Conservation (phyloP, 2,329 filamentous ascomycete genomes). For the Venturia effusa region DNA sequence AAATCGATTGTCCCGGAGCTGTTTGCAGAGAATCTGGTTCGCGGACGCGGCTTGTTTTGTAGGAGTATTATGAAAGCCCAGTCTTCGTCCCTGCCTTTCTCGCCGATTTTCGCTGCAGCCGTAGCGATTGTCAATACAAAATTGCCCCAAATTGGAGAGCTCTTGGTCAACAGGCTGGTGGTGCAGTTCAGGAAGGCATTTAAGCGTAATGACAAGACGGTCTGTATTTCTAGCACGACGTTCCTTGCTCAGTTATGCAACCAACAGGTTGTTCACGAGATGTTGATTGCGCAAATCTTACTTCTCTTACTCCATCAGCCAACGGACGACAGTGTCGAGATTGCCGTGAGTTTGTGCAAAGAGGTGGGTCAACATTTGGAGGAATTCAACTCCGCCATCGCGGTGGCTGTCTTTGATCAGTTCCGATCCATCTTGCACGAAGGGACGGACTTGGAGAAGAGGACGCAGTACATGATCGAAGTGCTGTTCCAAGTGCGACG, state of each 20-base stretch:
- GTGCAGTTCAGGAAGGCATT: conserved; percentile 94
- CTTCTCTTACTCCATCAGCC: conserved; percentile 88
- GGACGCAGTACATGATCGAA: conserved; percentile 99
- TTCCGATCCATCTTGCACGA: conserved; percentile 94
- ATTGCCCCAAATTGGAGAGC: conserved; percentile 83
- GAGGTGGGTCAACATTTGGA: conserved; percentile 92
- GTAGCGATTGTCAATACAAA: conserved; percentile 96
- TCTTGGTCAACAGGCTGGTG: conserved; percentile 74
- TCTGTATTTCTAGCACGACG: conserved; percentile 84
- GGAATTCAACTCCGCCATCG: conserved; percentile 85
- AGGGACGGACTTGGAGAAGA: conserved; percentile 80
- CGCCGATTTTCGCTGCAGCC: conserved; percentile 92
- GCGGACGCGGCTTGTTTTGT: conserved; percentile 86
- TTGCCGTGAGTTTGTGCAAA: conserved; percentile 84
- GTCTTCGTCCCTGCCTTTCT: conserved; percentile 89
- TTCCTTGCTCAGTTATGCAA: conserved; percentile 95
- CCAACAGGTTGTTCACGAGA: conserved; percentile 90
- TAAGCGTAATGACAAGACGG: conserved; percentile 91
- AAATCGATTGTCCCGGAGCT: conserved; percentile 94
- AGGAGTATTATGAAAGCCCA: conserved; percentile 98
- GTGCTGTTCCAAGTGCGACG: conserved; percentile 94
- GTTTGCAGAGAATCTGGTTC: conserved; percentile 86
- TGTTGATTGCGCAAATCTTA: conserved; percentile 84
- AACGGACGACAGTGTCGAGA: conserved; percentile 95
- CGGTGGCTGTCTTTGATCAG: conserved; percentile 86